Evolutionary conservation across 768 basidiomycete genomes (phyloP).

Genomic region (Leccinum obscurum): DNA sequence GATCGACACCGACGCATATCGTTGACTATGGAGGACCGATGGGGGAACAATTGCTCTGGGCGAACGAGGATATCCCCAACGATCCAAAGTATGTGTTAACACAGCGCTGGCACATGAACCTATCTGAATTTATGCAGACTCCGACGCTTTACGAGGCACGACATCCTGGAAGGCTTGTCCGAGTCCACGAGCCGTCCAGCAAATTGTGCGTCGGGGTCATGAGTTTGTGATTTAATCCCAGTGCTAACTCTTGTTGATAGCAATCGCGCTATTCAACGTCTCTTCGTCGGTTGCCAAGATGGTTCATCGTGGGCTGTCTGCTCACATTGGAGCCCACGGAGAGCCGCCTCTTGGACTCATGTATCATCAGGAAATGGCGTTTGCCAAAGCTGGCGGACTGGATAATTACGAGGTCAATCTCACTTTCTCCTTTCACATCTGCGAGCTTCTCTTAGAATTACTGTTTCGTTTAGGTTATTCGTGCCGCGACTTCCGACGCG

Average conservation of each 20-base stretch:
- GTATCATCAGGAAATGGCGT: conserved; percentile 76
- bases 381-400: conserved; percentile 61
- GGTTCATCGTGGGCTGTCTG: conserved; percentile 59
- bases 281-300: conserved; percentile 68
- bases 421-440: not conserved
- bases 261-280: conserved; percentile 66
- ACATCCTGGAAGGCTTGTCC: conserved; percentile 56
- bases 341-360: conserved; percentile 72
- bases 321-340: conserved; percentile 75
- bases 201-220: conserved; percentile 46
- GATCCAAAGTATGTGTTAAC: conserved; percentile 56
- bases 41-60: conserved; percentile 73
- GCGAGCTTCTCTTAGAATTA: not conserved
- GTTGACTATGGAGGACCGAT: conserved; percentile 75
- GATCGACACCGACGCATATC: conserved; percentile 70
- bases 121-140: conserved; percentile 42
- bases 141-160: conserved; percentile 63
- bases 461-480: conserved; percentile 48
- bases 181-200: conserved; percentile 62
- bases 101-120: not conserved
- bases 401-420: conserved; percentile 63
- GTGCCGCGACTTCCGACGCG: conserved; percentile 66
- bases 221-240: not conserved
- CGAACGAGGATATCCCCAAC: conserved; percentile 60
- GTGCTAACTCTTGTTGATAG: conserved; percentile 32